A percentile compares a stretch with the other conserved stretches of the same genome.
These are phyloP conservation scores for Salix udensis DNA, from an alignment of 345 rosid species.

Conservation along the genomic window DNA sequence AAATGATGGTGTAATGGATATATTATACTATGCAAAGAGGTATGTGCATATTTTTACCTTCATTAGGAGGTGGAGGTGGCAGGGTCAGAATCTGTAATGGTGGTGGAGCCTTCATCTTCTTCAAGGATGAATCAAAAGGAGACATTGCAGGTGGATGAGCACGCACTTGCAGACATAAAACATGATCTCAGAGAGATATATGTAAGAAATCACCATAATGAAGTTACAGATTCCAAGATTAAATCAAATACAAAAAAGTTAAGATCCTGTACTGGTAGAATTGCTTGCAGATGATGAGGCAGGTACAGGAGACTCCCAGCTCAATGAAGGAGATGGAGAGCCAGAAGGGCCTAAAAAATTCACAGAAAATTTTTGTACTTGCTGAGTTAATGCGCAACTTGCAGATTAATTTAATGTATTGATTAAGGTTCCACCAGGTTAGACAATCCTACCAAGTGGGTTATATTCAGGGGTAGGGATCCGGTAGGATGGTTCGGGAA, in stretches of 20 bases:
- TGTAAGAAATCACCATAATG: constrained; percentile 5
- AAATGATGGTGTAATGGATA: neutral
- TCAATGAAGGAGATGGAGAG: constrained; percentile 26
- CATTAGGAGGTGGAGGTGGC: constrained; percentile 70
- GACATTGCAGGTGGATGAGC: constrained; percentile 41
- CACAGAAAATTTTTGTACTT: neutral
- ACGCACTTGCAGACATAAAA: constrained; percentile 28
- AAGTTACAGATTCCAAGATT: constrained; percentile 8
- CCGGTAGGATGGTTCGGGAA: constrained; percentile 26
- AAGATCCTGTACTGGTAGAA: constrained; percentile 31
- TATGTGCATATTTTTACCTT: constrained; percentile 28
- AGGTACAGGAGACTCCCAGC: constrained; percentile 32
- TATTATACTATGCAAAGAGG: neutral
- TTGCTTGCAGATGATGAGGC: constrained; percentile 33
- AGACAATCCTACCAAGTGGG: constrained; percentile 27
- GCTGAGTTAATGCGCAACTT: neutral
- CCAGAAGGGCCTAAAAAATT: constrained; percentile 30
- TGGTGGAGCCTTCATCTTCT: constrained; percentile 41
- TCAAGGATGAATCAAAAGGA: constrained; percentile 35
- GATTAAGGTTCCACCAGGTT: neutral
- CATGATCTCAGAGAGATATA: neutral
- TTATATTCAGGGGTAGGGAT: constrained; percentile 22
- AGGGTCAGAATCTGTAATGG: constrained; percentile 38
- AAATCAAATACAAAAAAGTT: constrained; percentile 10
- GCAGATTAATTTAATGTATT: neutral